phyloP scores from a whole-genome alignment of 441 rosid species.

The Populus trichocarpa region DNA sequence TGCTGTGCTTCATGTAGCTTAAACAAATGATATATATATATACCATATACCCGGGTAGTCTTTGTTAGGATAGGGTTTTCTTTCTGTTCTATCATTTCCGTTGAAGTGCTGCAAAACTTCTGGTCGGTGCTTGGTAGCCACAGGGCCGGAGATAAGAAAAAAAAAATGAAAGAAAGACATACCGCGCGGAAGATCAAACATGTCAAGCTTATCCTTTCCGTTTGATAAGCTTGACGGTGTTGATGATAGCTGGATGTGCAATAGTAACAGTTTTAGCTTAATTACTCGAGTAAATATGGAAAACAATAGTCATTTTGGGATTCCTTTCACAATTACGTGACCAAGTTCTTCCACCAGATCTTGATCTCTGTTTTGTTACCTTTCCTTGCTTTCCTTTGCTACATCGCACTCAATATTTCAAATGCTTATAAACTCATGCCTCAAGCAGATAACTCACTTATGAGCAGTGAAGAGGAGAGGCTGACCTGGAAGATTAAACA shows the following conservation, averaged over 20 bases:
- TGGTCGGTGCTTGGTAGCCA: too few species aligned
- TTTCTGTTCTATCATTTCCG: too few species aligned
- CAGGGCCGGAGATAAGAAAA: too few species aligned
- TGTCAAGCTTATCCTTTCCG: too few species aligned
- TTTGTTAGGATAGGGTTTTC: too few species aligned
- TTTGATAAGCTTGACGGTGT: conserved; percentile 23
- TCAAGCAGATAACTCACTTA: not conserved
- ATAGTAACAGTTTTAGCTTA: conserved; percentile 46
- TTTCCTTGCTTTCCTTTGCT: conserved; percentile 44
- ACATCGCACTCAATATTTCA: conserved; percentile 32
- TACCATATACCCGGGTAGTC: too few species aligned
- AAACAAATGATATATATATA: too few species aligned
- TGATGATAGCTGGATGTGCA: conserved; percentile 47
- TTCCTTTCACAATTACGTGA: conserved; percentile 33
- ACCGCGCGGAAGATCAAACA: too few species aligned
- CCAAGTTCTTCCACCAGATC: conserved; percentile 41
- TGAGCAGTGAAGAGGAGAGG: too few species aligned
- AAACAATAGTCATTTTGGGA: conserved; percentile 39
- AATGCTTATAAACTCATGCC: conserved; percentile 30
- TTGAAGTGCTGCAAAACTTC: too few species aligned
- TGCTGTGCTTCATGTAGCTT: too few species aligned
- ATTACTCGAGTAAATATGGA: conserved; percentile 40
- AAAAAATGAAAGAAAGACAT: too few species aligned
- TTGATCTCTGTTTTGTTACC: conserved; percentile 35
- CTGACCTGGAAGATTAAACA: not conserved